Percentiles rank a stretch among this genome's conserved stretches.
Evolutionary conservation across 176 grass and related monocot genomes (phyloP).

Genomic region (Cenchrus americanus): DNA sequence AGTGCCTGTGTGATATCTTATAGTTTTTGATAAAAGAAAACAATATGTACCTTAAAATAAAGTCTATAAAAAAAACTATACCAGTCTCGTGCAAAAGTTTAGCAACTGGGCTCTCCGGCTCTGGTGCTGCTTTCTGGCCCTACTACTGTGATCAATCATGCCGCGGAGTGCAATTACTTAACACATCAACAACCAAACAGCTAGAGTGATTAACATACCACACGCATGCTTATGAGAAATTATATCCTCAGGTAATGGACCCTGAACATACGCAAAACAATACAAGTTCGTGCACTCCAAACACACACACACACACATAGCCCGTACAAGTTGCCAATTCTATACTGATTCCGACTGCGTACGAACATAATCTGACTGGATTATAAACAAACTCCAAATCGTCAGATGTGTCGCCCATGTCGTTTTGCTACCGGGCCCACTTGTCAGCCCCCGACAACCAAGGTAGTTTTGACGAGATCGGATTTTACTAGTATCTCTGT

Average conservation of each 20-base stretch:
- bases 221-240: slow-evolving; percentile 13
- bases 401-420: background rate
- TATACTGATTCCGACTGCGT: background rate
- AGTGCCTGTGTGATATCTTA: too few relatives aligned
- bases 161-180: slow-evolving; percentile 30
- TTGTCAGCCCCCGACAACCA: background rate
- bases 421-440: background rate
- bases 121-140: slow-evolving; percentile 15
- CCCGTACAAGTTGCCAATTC: slow-evolving; percentile 10
- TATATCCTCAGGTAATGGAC: slow-evolving; percentile 7
- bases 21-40: too few relatives aligned
- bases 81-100: background rate
- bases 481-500: background rate
- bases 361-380: slow-evolving; percentile 12
- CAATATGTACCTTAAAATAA: background rate
- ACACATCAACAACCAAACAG: slow-evolving; percentile 21
- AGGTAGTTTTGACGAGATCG: background rate
- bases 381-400: background rate
- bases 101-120: slow-evolving; percentile 25
- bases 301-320: too few relatives aligned
- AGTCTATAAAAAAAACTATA: background rate
- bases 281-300: background rate
- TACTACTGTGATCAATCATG: slow-evolving; percentile 24
- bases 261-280: background rate
- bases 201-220: background rate